phyloP scores from a whole-genome alignment of 78 protist genomes.

The Planoprotostelium fungivorum region DNA sequence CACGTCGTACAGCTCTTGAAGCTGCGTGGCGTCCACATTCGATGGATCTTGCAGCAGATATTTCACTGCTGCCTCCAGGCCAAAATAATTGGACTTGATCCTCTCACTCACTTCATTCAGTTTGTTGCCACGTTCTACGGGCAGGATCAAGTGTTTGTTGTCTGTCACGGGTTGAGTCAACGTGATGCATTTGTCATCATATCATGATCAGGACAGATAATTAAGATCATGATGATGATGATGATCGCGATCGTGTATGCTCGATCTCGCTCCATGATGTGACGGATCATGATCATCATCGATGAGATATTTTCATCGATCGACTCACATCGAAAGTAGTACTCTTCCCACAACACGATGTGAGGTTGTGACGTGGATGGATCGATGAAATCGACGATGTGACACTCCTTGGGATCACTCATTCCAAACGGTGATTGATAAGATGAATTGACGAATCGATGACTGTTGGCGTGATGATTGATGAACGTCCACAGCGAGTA shows the following conservation, averaged over 20 bases:
- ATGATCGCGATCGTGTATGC: too few relatives aligned
- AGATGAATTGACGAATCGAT: neutral
- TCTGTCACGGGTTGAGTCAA: too few relatives aligned
- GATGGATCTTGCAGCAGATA: neutral
- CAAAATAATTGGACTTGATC: neutral
- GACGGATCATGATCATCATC: neutral
- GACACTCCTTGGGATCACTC: neutral
- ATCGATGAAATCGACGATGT: neutral
- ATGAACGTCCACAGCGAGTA: neutral
- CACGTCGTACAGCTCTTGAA: neutral
- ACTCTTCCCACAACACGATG: neutral
- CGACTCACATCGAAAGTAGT: neutral
- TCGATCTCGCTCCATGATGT: too few relatives aligned
- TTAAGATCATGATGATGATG: too few relatives aligned
- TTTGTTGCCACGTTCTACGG: neutral
- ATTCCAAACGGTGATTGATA: neutral
- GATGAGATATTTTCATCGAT: neutral
- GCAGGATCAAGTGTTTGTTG: neutral
- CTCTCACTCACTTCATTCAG: neutral
- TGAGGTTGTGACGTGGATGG: neutral
- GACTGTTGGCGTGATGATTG: neutral
- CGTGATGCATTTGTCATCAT: too few relatives aligned
- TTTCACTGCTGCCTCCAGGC: neutral
- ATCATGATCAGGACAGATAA: too few relatives aligned
- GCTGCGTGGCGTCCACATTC: neutral